phyloP scores from a whole-genome alignment of 2,329 filamentous ascomycete species.

The Penicillium vulpinum region DNA sequence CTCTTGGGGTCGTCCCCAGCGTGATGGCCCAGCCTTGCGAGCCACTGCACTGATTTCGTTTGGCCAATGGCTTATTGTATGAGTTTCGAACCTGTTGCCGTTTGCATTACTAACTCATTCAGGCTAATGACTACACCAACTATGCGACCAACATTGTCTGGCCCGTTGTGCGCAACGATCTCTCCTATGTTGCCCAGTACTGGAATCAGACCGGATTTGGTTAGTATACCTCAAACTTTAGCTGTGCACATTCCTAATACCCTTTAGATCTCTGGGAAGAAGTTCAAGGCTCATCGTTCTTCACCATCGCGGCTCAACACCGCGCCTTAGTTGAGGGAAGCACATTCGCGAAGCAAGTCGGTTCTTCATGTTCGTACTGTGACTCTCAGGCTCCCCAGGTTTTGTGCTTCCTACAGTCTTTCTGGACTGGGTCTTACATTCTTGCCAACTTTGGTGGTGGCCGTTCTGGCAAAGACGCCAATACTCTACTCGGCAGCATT shows the following conservation, averaged over 20 bases:
- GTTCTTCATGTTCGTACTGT: slow-evolving; percentile 61
- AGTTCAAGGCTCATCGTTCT: slow-evolving; percentile 73
- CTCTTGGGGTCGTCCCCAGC: slow-evolving; percentile 74
- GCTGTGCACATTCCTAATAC: not conserved
- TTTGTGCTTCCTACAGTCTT: slow-evolving; percentile 71
- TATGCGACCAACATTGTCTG: slow-evolving; percentile 61
- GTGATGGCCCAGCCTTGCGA: slow-evolving; percentile 75
- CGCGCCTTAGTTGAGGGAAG: slow-evolving; percentile 62
- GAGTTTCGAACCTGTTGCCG: not conserved
- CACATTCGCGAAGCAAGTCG: slow-evolving; percentile 63
- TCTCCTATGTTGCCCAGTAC: slow-evolving; percentile 62
- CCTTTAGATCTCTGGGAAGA: slow-evolving; percentile 73
- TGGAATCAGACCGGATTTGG: slow-evolving; percentile 62
- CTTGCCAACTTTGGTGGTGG: slow-evolving; percentile 66
- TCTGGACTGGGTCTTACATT: slow-evolving; percentile 67
- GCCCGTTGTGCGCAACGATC: slow-evolving; percentile 74
- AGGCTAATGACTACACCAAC: slow-evolving; percentile 56
- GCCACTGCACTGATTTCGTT: slow-evolving; percentile 73
- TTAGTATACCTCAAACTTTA: not conserved
- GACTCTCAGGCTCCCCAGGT: slow-evolving; percentile 66
- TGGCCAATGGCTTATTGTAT: slow-evolving; percentile 65
- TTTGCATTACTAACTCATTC: not conserved
- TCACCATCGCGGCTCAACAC: slow-evolving; percentile 70
- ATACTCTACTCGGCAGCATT: slow-evolving; percentile 60
- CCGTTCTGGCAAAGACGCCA: slow-evolving; percentile 69